phyloP scores from a whole-genome alignment of 2,329 filamentous ascomycete genomes.

The Hypoxylon sp. region DNA sequence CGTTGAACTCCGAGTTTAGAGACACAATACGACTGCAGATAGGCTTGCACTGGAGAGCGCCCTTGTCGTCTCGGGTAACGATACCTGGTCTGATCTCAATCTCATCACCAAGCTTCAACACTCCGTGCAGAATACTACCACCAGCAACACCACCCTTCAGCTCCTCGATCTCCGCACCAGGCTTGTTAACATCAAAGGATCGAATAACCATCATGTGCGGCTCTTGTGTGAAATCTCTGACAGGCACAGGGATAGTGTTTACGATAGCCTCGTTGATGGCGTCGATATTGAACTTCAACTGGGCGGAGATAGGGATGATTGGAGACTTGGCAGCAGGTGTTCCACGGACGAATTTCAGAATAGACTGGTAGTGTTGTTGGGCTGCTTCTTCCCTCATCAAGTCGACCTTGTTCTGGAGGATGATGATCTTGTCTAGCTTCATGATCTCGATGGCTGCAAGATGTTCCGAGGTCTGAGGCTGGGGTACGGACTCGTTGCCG shows the following conservation, averaged over 20 bases:
- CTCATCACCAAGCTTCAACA: conserved; percentile 96
- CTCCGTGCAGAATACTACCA: conserved; percentile 95
- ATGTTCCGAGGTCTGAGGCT: conserved; percentile 98
- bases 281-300: conserved; percentile 99
- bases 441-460: conserved; percentile 99
- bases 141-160: conserved; percentile 98
- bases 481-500: conserved; percentile 97
- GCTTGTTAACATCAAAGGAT: conserved; percentile 99
- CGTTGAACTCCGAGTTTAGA: conserved; percentile 97
- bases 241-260: conserved; percentile 91
- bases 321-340: conserved; percentile 95
- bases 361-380: conserved; percentile 94
- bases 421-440: conserved; percentile 99
- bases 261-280: conserved; percentile 97
- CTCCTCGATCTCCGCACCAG: conserved; percentile 97
- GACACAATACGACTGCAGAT: conserved; percentile 97
- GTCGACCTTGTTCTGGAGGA: conserved; percentile 99
- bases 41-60: conserved; percentile 94
- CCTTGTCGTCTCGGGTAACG: conserved; percentile 92
- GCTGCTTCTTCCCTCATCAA: conserved; percentile 97
- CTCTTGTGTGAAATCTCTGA: conserved; percentile 89
- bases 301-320: conserved; percentile 95
- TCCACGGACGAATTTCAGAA: conserved; percentile 97
- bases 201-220: conserved; percentile 99
- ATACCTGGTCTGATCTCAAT: conserved; percentile 99